A percentile compares a stretch with the other conserved stretches of the same genome.
Evolutionary conservation across 192 early-diverging fungal genomes (phyloP).

Genomic region (Physocladia obscura): DNA sequence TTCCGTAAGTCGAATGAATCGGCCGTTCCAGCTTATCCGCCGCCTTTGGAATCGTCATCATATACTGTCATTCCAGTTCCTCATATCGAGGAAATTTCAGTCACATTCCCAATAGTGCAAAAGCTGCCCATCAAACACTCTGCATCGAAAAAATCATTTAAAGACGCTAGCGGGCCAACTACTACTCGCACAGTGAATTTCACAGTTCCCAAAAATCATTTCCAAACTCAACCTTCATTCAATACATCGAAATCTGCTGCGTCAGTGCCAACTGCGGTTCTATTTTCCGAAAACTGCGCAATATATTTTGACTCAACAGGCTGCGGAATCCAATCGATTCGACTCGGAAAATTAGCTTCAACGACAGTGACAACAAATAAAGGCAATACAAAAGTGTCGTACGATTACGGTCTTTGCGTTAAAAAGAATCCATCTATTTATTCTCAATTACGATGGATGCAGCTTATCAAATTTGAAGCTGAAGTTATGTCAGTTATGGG

Average conservation of each 20-base stretch:
- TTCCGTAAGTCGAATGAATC: not conserved
- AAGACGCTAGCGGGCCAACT: too few relatives aligned
- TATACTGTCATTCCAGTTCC: not conserved
- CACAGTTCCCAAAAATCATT: not conserved
- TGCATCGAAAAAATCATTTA: not conserved
- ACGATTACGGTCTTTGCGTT: not conserved
- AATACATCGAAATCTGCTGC: not conserved
- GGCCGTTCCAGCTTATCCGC: not conserved
- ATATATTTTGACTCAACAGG: slow-evolving; percentile 3
- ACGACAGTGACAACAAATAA: not conserved
- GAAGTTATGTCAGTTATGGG: not conserved
- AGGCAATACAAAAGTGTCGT: not conserved
- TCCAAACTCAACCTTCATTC: not conserved
- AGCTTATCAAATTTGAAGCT: slow-evolving; percentile 7
- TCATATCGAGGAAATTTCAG: not conserved
- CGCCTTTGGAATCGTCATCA: not conserved
- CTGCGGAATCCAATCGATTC: not conserved
- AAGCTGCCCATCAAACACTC: not conserved
- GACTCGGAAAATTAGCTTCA: not conserved
- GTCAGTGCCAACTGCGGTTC: not conserved
- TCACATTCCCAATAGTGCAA: not conserved
- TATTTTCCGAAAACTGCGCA: slow-evolving; percentile 11
- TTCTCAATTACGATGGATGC: slow-evolving; percentile 5
- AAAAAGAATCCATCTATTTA: not conserved
- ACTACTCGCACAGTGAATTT: not conserved